These are phyloP conservation scores for Malus orientalis DNA, from an alignment of 306 rosid species.

Conservation along the genomic window DNA sequence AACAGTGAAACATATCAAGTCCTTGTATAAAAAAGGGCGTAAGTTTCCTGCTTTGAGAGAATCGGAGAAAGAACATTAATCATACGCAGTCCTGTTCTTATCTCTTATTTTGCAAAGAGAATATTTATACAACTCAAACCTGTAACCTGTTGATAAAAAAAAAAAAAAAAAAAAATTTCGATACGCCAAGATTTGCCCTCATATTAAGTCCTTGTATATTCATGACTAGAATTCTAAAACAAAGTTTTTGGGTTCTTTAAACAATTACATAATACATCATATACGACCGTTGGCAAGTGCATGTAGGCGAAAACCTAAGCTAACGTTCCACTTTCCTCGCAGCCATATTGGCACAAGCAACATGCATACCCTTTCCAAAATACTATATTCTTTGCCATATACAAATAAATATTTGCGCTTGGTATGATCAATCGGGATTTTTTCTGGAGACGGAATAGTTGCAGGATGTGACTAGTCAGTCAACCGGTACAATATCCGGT, in stretches of 20 bases:
- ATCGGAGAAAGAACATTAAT: rapidly evolving
- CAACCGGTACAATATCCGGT: background rate
- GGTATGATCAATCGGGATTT: background rate
- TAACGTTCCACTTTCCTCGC: background rate
- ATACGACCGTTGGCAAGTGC: background rate
- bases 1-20: too few species aligned
- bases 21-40: too few species aligned
- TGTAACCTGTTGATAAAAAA: too few species aligned
- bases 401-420: background rate
- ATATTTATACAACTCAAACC: too few species aligned
- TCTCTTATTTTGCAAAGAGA: too few species aligned
- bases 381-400: background rate
- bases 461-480: background rate
- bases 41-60: too few species aligned
- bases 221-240: too few species aligned
- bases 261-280: background rate
- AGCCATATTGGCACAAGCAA: background rate
- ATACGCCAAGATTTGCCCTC: too few species aligned
- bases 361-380: background rate
- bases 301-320: background rate
- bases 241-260: background rate
- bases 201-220: too few species aligned
- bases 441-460: too few species aligned
- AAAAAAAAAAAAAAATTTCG: too few species aligned
- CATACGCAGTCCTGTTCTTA: too few species aligned